Evolutionary conservation across 495 filamentous ascomycete genomes (phyloP).

Genomic region (Neurospora sp.): DNA sequence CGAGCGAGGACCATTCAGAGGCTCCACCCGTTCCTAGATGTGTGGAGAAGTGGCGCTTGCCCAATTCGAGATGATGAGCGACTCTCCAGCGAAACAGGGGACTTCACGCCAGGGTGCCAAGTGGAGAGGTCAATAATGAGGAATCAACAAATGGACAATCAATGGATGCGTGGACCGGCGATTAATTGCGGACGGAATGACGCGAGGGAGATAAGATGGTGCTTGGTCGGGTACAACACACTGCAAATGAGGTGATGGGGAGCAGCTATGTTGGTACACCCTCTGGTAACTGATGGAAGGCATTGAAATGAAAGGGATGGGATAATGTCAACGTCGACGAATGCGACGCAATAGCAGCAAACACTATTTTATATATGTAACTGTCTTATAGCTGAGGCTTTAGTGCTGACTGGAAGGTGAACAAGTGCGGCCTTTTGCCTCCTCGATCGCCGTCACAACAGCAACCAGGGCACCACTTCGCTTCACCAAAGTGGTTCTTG

Average conservation of each 20-base stretch:
- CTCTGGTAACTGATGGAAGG: background rate
- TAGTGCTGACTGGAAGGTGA: background rate
- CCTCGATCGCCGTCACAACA: background rate
- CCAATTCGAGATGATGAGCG: background rate
- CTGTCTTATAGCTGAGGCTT: background rate
- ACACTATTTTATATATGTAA: background rate
- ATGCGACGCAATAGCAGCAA: background rate
- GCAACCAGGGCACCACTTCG: background rate
- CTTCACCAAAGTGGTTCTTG: background rate
- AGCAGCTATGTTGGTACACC: background rate
- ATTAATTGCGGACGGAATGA: background rate
- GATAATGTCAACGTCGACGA: background rate
- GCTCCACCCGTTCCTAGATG: background rate
- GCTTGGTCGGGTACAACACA: background rate
- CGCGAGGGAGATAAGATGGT: background rate
- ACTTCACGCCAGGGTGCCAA: background rate
- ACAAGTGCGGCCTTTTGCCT: background rate
- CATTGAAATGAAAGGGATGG: background rate
- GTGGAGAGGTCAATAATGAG: background rate
- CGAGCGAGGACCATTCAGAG: background rate
- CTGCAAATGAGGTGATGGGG: background rate
- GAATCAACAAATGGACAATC: background rate
- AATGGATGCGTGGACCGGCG: background rate
- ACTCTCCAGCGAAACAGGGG: background rate
- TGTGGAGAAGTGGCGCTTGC: background rate